Evolutionary conservation across 768 basidiomycete genomes (phyloP).

Genomic region (Pisolithus microcarpus): DNA sequence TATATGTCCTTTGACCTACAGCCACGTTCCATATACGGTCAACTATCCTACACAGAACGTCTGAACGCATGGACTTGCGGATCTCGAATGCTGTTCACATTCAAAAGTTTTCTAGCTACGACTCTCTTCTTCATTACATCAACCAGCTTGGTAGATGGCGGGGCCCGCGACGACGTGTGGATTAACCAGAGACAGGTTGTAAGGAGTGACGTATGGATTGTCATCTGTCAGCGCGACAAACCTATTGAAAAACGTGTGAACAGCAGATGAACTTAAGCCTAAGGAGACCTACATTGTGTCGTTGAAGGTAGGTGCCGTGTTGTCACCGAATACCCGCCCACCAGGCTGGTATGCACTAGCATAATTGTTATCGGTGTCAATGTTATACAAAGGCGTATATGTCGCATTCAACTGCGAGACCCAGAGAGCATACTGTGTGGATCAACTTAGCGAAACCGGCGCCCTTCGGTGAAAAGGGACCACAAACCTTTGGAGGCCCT

Average conservation of each 20-base stretch:
- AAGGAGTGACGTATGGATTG: conserved; percentile 48
- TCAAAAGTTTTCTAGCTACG: too few species aligned
- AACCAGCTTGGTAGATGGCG: conserved; percentile 42
- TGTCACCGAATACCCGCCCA: conserved; percentile 37
- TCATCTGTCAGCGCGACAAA: conserved; percentile 47
- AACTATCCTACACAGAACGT: too few species aligned
- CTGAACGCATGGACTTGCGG: too few species aligned
- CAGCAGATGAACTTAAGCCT: neutral
- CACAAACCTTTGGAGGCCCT: conserved; percentile 32
- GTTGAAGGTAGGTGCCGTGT: conserved; percentile 39
- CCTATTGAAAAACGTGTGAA: conserved; percentile 11
- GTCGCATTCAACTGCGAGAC: conserved; percentile 57
- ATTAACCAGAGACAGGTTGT: conserved; percentile 47
- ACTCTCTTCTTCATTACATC: conserved; percentile 4
- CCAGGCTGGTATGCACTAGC: conserved; percentile 44
- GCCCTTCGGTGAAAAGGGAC: neutral
- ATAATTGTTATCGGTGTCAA: conserved; percentile 33
- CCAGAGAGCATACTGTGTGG: conserved; percentile 45
- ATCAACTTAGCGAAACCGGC: neutral
- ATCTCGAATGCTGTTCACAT: too few species aligned
- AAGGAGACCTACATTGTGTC: conserved; percentile 31
- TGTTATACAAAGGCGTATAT: conserved; percentile 41
- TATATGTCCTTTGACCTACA: too few species aligned
- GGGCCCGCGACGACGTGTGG: conserved; percentile 51
- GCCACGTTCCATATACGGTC: too few species aligned